phyloP scores from a whole-genome alignment of 2,329 filamentous ascomycete genomes.

The Trichothecium sympodiale region DNA sequence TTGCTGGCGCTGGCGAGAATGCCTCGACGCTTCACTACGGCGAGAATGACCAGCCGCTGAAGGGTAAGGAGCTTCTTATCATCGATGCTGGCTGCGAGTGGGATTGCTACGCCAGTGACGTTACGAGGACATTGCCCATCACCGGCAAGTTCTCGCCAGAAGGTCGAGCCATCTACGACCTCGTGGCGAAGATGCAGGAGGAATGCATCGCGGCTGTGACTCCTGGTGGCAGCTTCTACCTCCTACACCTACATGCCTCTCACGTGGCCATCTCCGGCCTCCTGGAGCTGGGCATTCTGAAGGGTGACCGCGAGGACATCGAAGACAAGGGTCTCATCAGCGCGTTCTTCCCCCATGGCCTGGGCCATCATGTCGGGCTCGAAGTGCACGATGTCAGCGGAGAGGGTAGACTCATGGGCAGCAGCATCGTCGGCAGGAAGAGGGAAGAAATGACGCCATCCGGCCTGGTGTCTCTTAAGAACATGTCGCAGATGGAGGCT shows the following conservation, averaged over 20 bases:
- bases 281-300: constrained; percentile 59
- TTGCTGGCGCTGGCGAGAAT: constrained; percentile 74
- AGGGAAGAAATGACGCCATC: constrained; percentile 27
- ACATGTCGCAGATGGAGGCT: background rate
- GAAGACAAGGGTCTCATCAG: constrained; percentile 36
- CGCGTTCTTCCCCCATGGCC: constrained; percentile 56
- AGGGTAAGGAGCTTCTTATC: constrained; percentile 61
- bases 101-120: constrained; percentile 75
- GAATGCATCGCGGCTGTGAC: constrained; percentile 58
- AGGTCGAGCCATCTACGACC: constrained; percentile 60
- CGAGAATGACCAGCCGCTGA: constrained; percentile 63
- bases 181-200: constrained; percentile 74
- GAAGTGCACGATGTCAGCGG: constrained; percentile 52
- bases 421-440: constrained; percentile 22
- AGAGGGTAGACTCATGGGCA: constrained; percentile 19
- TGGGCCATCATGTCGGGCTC: constrained; percentile 54
- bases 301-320: constrained; percentile 46
- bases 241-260: constrained; percentile 64
- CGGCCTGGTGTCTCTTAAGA: constrained; percentile 18
- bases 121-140: constrained; percentile 80
- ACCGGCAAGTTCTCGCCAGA: constrained; percentile 57
- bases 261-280: constrained; percentile 62
- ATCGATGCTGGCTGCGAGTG: constrained; percentile 85
- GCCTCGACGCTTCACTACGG: constrained; percentile 81
- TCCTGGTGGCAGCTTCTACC: constrained; percentile 59